Base-by-base conservation (phyloP, 768 basidiomycete genomes). In the Tubosaeta sp. region DNA sequence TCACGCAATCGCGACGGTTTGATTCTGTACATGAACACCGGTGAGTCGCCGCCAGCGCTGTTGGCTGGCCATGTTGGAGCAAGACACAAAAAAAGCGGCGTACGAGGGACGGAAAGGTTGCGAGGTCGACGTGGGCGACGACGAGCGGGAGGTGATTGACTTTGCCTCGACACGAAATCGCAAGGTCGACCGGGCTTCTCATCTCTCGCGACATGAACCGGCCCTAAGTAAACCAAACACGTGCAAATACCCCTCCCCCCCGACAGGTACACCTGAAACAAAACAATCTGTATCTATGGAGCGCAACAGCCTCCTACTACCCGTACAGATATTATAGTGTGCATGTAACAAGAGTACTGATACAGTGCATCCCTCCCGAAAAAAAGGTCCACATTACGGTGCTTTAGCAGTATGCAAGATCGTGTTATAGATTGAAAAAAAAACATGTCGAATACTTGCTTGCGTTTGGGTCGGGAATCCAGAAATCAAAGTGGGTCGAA, bases 161-260 rank as follows among this genome's bases (percentile, higher is more conserved):
- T 56, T 62, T 61, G 52, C 65, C 57, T 56, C 56, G 34, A 63
- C 60, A 59, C 60, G 60, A 61, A 59, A 64, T 62, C 62, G 59
- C 59, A 60, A 49, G 45, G 50, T 45, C 44, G 51, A 52, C 60
- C 46, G 46, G 16, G 47, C 43, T 49, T 59, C 54, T 54, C 55
- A 59, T 55, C 59, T 43, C 51, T 49, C 60, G 52, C 59, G 62
- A 58, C 63, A 53, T 51, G 45, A 57, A 65, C 67, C 67, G 63
- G 67, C 67, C 67, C 67, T 69, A 69, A 71, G 59, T 11, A 67
- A 16, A 53, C 43, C 60, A 69, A 69, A 71, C 55, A 69, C 35
- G 13, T n/a, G 11, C 67, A 69, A 69, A 69, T 2, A 58, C 3
- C 17, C 43, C 19, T 5, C 59, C 3, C 16, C 44, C 8, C 17